These are phyloP conservation scores for Penicillium tannophilum DNA, from an alignment of 495 filamentous ascomycete species.

Conservation along the genomic window DNA sequence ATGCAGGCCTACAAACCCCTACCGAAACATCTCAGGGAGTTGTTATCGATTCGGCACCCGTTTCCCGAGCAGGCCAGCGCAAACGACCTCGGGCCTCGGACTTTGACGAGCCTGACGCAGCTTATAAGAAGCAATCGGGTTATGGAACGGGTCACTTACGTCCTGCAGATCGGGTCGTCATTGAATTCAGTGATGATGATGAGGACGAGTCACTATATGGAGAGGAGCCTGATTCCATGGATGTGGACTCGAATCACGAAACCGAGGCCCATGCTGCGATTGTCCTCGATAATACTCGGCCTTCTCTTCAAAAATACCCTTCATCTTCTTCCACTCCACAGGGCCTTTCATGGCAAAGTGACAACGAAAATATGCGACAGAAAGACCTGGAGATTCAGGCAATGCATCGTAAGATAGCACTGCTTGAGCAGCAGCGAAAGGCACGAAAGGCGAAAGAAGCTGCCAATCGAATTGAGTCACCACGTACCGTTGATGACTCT, in stretches of 20 bases:
- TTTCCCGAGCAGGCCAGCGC: slow-evolving; percentile 44
- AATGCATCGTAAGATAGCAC: slow-evolving; percentile 75
- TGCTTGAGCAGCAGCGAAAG: slow-evolving; percentile 70
- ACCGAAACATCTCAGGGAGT: slow-evolving; percentile 14
- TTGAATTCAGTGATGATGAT: slow-evolving; percentile 76
- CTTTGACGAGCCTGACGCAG: slow-evolving; percentile 58
- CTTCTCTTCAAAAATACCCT: slow-evolving; percentile 14
- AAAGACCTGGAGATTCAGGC: slow-evolving; percentile 73
- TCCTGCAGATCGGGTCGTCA: slow-evolving; percentile 48
- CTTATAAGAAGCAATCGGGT: slow-evolving; percentile 66
- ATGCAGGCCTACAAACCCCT: slow-evolving; percentile 7
- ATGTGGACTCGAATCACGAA: slow-evolving; percentile 29
- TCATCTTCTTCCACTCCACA: slow-evolving; percentile 43
- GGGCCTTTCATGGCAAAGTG: slow-evolving; percentile 32
- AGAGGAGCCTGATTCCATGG: slow-evolving; percentile 42
- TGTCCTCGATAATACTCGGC: slow-evolving; percentile 5
- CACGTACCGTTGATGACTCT: slow-evolving; percentile 25
- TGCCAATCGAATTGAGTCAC: slow-evolving; percentile 40
- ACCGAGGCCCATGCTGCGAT: slow-evolving; percentile 6
- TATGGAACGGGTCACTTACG: slow-evolving; percentile 26
- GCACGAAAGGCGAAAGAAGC: slow-evolving; percentile 58
- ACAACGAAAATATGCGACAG: slow-evolving; percentile 58
- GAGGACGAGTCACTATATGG: slow-evolving; percentile 45
- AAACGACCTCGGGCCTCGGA: slow-evolving; percentile 89
- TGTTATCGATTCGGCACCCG: slow-evolving; percentile 28